A percentile compares a stretch with the other conserved stretches of the same genome.
Evolutionary conservation across 129 eudicot genomes (phyloP).

Genomic region (Pseudognaphalium luteoalbum): DNA sequence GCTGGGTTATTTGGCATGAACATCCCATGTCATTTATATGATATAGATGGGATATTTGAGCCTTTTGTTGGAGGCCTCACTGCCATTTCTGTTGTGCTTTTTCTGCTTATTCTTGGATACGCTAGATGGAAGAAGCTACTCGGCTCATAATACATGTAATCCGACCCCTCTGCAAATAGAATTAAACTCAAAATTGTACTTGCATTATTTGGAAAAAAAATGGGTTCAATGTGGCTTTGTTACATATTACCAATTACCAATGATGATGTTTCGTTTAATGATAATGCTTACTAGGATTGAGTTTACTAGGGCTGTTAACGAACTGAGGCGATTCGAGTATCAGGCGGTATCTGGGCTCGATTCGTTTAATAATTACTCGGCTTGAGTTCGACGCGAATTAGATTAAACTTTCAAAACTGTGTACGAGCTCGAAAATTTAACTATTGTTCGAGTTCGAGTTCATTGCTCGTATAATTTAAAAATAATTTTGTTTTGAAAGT

Average conservation of each 20-base stretch:
- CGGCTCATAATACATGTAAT: slow-evolving; percentile 51
- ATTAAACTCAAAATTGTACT: neutral
- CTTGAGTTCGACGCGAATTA: too few species aligned
- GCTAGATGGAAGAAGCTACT: slow-evolving; percentile 97
- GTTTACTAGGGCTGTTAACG: too few species aligned
- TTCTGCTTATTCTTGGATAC: slow-evolving; percentile 66
- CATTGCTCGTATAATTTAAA: too few species aligned
- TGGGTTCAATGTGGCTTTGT: slow-evolving; percentile 19
- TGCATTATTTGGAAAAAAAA: slow-evolving; percentile 5
- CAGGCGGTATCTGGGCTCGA: too few species aligned
- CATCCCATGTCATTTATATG: slow-evolving; percentile 52
- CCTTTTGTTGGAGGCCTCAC: slow-evolving; percentile 52
- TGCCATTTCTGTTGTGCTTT: slow-evolving; percentile 48
- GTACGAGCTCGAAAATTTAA: too few species aligned
- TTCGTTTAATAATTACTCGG: too few species aligned
- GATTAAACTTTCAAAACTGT: too few species aligned
- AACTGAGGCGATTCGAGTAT: too few species aligned
- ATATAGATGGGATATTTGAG: slow-evolving; percentile 46
- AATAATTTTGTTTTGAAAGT: too few species aligned
- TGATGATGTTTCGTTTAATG: slow-evolving; percentile 16
- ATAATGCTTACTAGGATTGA: slow-evolving; percentile 6
- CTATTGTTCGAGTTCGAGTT: too few species aligned
- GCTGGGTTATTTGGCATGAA: slow-evolving; percentile 94
- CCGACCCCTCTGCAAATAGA: slow-evolving; percentile 16
- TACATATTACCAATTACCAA: slow-evolving; percentile 2